Evolutionary conservation across 176 grass and related monocot species (phyloP).

Genomic region (Zea luxurians): DNA sequence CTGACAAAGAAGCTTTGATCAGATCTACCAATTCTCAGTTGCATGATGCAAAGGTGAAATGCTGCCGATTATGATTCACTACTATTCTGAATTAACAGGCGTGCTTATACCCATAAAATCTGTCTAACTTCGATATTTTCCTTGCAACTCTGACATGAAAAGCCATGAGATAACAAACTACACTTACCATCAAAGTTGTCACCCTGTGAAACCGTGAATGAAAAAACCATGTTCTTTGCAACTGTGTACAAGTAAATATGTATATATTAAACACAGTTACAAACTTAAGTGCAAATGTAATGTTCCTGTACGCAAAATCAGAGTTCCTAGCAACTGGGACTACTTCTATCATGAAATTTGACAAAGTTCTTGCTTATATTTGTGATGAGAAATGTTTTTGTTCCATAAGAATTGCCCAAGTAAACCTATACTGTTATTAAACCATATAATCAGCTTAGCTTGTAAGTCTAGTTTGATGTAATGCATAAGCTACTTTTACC

Average conservation of each 20-base stretch:
- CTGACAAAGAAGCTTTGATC: conserved; percentile 74
- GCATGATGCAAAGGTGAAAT: conserved; percentile 68
- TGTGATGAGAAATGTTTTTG: background rate
- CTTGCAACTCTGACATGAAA: background rate
- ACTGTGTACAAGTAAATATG: background rate
- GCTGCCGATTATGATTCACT: background rate
- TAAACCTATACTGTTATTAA: background rate
- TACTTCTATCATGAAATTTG: background rate
- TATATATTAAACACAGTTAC: background rate
- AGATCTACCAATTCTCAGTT: conserved; percentile 70
- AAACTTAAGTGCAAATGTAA: background rate
- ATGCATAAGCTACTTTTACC: background rate
- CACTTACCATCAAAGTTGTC: background rate
- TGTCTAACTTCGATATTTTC: background rate
- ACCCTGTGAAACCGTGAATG: background rate
- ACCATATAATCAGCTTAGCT: background rate
- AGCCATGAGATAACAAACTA: background rate
- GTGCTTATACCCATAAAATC: background rate
- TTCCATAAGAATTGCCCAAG: background rate
- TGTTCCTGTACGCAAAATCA: background rate
- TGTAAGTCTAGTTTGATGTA: background rate
- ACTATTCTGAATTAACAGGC: background rate
- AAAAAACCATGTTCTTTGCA: background rate
- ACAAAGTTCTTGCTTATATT: background rate
- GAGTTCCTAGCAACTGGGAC: background rate